Evolutionary conservation across 1,284 basidiomycete genomes (phyloP).

Genomic region (Tylopilus sp.): DNA sequence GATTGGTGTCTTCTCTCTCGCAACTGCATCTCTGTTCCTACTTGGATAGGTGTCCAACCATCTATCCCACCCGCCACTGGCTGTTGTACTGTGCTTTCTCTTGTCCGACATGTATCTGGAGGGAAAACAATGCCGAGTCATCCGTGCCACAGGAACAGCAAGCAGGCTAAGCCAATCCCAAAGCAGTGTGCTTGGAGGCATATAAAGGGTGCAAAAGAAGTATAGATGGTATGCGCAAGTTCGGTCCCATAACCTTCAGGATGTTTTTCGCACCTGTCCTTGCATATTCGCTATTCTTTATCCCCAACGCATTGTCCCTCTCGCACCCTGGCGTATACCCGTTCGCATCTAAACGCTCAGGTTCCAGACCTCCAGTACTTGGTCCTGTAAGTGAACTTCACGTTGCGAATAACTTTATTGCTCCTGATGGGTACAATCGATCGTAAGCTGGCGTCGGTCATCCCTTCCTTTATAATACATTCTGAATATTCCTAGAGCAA

Average conservation of each 20-base stretch:
- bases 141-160: not conserved
- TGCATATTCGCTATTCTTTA: not conserved
- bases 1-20: not conserved
- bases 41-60: not conserved
- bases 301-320: not conserved
- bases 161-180: not conserved
- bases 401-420: conserved; percentile 26
- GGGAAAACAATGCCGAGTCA: not conserved
- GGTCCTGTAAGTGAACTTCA: conserved; percentile 4
- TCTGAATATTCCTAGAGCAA: conserved; percentile 14
- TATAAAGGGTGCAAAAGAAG: not conserved
- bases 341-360: not conserved
- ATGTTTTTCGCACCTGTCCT: not conserved
- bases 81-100: not conserved
- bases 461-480: not conserved
- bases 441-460: conserved; percentile 19
- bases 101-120: not conserved
- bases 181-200: not conserved
- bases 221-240: not conserved
- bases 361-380: not conserved
- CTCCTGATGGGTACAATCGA: conserved; percentile 36
- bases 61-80: not conserved
- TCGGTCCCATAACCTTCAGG: not conserved
- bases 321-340: not conserved
- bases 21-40: not conserved